A percentile compares a stretch with the other conserved stretches of the same genome.
Evolutionary conservation across 768 basidiomycete genomes (phyloP).

Genomic region (Amanita pallidorosea): DNA sequence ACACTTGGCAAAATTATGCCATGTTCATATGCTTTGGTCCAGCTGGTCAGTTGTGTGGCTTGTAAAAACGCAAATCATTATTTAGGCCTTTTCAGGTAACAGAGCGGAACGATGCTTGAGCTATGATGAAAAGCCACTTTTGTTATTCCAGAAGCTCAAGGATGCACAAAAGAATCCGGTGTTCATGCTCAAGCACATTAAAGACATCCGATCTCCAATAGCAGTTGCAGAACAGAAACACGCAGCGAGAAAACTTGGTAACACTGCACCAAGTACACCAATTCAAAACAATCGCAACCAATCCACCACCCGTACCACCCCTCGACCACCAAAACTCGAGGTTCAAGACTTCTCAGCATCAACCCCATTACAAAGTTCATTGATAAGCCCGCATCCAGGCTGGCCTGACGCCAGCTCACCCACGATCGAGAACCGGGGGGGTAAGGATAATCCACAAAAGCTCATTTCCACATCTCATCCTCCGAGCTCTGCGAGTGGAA

Average conservation of each 20-base stretch:
- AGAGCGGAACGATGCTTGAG: constrained; percentile 89
- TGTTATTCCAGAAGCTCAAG: constrained; percentile 95
- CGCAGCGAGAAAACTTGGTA: constrained; percentile 65
- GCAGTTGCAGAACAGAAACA: constrained; percentile 96
- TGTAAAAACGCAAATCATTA: neutral
- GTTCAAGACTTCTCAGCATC: constrained; percentile 50
- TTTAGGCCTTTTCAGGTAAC: constrained; percentile 33
- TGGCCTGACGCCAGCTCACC: constrained; percentile 74
- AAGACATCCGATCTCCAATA: constrained; percentile 95
- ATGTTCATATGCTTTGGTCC: constrained; percentile 99
- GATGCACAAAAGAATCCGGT: constrained; percentile 97
- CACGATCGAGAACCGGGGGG: constrained; percentile 19
- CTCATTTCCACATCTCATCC: neutral
- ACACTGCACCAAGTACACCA: constrained; percentile 17
- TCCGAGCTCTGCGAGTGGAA: constrained; percentile 2
- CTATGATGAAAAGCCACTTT: constrained; percentile 95
- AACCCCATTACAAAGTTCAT: constrained; percentile 40
- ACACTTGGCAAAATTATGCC: constrained; percentile 98
- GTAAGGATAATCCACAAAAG: neutral
- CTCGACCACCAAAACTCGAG: constrained; percentile 60
- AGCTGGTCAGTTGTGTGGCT: constrained; percentile 44
- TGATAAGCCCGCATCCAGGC: constrained; percentile 54
- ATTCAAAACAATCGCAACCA: constrained; percentile 33
- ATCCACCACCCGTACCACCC: constrained; percentile 25
- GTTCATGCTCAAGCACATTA: constrained; percentile 96